These are phyloP conservation scores for Leptomonas pyrrhocoris DNA, from an alignment of 208 protist genomes.

Conservation along the genomic window DNA sequence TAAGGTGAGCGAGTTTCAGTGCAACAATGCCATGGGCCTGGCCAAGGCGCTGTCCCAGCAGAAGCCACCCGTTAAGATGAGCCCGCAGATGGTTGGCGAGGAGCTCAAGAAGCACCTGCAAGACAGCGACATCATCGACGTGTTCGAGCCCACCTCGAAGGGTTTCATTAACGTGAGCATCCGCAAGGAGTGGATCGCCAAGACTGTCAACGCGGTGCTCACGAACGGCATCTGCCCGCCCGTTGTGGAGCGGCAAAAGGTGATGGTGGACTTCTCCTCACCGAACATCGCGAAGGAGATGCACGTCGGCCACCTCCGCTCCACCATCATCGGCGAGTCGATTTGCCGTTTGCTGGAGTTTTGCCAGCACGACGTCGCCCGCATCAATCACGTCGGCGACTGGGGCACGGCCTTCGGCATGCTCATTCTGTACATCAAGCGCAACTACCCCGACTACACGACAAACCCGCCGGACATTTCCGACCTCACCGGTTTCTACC, in stretches of 20 bases:
- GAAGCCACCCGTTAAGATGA: conserved; percentile 82
- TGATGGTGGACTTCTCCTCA: conserved; percentile 98
- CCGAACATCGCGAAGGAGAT: conserved; percentile 99
- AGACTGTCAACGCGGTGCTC: conserved; percentile 59
- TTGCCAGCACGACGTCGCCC: conserved; percentile 91
- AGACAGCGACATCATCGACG: conserved; percentile 84
- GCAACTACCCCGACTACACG: conserved; percentile 91
- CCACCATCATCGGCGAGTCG: conserved; percentile 98
- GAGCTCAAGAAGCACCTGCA: conserved; percentile 79
- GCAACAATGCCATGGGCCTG: conserved; percentile 95
- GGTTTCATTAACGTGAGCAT: conserved; percentile 95
- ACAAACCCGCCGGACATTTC: conserved; percentile 89
- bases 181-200: conserved; percentile 58
- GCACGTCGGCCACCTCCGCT: conserved; percentile 98
- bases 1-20: conserved; percentile 94
- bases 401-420: conserved; percentile 99
- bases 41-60: conserved; percentile 83
- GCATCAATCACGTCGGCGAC: conserved; percentile 98
- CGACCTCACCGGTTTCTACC: conserved; percentile 96
- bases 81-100: conserved; percentile 82
- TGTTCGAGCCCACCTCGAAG: conserved; percentile 84
- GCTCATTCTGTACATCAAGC: conserved; percentile 97
- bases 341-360: conserved; percentile 95
- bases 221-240: conserved; percentile 74
- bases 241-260: conserved; percentile 50